Percentiles rank a stretch among this genome's conserved stretches.
Evolutionary conservation across 2,329 filamentous ascomycete species (phyloP).

Genomic region (Monascus ruber): DNA sequence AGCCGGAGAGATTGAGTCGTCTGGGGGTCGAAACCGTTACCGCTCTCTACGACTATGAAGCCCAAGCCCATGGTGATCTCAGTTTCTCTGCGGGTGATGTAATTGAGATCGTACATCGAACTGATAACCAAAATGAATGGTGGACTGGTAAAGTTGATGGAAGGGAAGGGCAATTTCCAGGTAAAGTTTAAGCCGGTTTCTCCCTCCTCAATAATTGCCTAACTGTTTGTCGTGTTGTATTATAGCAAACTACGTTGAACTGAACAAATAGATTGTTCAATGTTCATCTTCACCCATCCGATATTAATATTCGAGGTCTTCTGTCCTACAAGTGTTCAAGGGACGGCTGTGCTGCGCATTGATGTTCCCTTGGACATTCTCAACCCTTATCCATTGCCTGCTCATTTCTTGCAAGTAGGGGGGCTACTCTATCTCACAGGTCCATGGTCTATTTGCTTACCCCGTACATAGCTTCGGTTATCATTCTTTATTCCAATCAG

Average conservation of each 20-base stretch:
- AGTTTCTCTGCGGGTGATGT: constrained; percentile 80
- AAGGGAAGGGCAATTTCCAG: constrained; percentile 85
- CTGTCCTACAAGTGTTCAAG: background rate
- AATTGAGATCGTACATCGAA: constrained; percentile 77
- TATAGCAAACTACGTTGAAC: constrained; percentile 28
- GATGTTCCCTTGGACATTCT: too few species aligned
- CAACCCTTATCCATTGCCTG: too few species aligned
- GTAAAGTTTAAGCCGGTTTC: constrained; percentile 41
- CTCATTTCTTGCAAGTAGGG: too few species aligned
- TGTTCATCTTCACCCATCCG: constrained; percentile 1
- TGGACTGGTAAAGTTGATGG: constrained; percentile 77
- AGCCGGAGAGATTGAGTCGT: constrained; percentile 62
- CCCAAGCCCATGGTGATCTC: constrained; percentile 86
- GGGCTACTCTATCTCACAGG: too few species aligned
- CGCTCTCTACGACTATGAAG: constrained; percentile 90
- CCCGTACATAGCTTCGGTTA: too few species aligned
- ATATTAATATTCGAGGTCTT: background rate
- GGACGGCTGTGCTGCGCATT: too few species aligned
- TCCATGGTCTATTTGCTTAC: too few species aligned
- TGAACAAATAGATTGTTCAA: constrained; percentile 13
- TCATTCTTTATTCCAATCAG: too few species aligned
- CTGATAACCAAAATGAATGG: constrained; percentile 93
- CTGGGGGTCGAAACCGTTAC: constrained; percentile 68
- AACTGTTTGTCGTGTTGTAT: constrained; percentile 1
- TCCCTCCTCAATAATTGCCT: constrained; percentile 1